Base-by-base conservation (phyloP, 2,329 filamentous ascomycete species). In the Diaporthe destruens region DNA sequence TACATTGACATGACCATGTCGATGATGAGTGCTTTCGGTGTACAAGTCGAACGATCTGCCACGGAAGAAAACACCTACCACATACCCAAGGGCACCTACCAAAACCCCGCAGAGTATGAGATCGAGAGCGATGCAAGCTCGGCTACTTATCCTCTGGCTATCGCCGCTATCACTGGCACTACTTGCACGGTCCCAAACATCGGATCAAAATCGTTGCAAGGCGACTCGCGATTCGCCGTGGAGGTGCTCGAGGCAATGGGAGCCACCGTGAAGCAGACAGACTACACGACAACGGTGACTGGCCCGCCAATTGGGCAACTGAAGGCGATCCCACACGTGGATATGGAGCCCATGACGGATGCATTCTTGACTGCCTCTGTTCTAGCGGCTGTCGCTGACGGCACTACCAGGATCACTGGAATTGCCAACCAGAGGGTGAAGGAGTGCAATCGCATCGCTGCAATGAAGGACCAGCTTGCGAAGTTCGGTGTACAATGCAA, bases 311-410 rank as follows among this genome's bases (percentile, higher is more conserved):
- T 87, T 71, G 96, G 96, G 14, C 83, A 88, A 20, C 85, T 99
- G 51, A 91, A 91, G 77, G 92, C 94, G 0, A 85, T 99, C 16
- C 85, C 91, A 23, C 92, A 96, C 73, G 91, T 99, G 36, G 95
- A 99, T 79, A 99, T 99, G 96, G 96, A 98, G 81, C 93, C 96
- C 1, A 99, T 99, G 96, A 99, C 96, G 0, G 96, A 99, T 82
- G 96, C 96, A 63, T 99, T 99, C 86, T 87, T 99, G 68, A 98
- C 95, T 6, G 96, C 96, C 23, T 97, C 95, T 1, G 95, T 98
- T 6, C 88, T 99, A 59, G 96, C 95, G 34, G 96, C 96, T 47
- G 94, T 98, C 55, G 95, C 96, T 12, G 90, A 89, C 18, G 94
- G 94, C 2, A 91, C 91, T 66, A 99, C 96, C 0, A 90, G 90